Percentiles rank a stretch among this genome's conserved stretches.
These are phyloP conservation scores for Physaria fendleri DNA, from an alignment of 345 rosid genomes.

Conservation along the genomic window DNA sequence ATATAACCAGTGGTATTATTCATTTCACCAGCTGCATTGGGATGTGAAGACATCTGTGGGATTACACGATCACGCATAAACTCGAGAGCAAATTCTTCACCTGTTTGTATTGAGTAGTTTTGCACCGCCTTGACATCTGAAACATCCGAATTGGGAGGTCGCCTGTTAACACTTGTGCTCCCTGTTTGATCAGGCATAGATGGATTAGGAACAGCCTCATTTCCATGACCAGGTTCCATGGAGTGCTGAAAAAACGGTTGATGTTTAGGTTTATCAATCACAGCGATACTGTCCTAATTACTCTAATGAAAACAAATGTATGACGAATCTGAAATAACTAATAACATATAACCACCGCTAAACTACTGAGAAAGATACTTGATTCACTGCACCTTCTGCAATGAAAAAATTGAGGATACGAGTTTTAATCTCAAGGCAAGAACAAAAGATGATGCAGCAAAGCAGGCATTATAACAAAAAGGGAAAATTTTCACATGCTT, in stretches of 20 bases:
- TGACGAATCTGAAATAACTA: neutral
- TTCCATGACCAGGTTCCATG: slow-evolving; percentile 50
- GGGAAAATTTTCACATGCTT: neutral
- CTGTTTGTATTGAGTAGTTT: slow-evolving; percentile 79
- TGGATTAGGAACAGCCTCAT: slow-evolving; percentile 40
- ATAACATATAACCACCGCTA: too few species aligned
- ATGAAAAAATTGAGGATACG: neutral
- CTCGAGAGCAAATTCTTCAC: slow-evolving; percentile 90
- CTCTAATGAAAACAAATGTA: neutral
- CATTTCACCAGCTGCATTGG: slow-evolving; percentile 38
- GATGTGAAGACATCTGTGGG: slow-evolving; percentile 42
- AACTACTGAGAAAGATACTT: neutral
- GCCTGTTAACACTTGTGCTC: slow-evolving; percentile 33
- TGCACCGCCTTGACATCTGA: slow-evolving; percentile 62
- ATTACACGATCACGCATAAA: slow-evolving; percentile 74
- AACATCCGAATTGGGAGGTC: slow-evolving; percentile 36
- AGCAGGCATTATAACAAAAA: neutral
- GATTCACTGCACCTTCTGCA: slow-evolving; percentile 16
- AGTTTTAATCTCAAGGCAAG: neutral
- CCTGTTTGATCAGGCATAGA: slow-evolving; percentile 35
- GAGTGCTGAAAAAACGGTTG: slow-evolving; percentile 32
- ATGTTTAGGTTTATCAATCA: slow-evolving; percentile 45
- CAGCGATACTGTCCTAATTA: neutral
- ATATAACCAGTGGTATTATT: slow-evolving; percentile 44
- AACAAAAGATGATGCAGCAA: neutral